phyloP scores from a whole-genome alignment of 495 filamentous ascomycete species.

The Podospora anserina region DNA sequence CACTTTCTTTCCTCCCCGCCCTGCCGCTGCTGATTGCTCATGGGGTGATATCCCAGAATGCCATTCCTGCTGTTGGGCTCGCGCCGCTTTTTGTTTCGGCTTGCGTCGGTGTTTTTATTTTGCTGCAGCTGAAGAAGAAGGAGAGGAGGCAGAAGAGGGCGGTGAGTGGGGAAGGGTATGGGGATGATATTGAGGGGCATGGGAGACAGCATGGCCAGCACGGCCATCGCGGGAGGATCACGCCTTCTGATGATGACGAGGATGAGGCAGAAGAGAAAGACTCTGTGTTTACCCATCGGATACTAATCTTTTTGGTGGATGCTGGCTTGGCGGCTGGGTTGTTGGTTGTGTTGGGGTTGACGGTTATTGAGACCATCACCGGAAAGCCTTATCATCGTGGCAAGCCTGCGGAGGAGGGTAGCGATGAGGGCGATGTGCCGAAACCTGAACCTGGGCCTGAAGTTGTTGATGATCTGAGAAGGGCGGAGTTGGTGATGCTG shows the following conservation, averaged over 20 bases:
- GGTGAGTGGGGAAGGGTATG: constrained; percentile 3
- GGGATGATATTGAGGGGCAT: constrained; percentile 10
- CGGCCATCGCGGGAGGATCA: constrained; percentile 10
- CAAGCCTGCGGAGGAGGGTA: neutral
- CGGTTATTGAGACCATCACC: constrained; percentile 31
- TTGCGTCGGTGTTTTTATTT: constrained; percentile 27
- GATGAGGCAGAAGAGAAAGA: constrained; percentile 15
- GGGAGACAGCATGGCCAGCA: constrained; percentile 1
- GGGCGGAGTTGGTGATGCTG: constrained; percentile 36
- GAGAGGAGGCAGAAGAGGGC: constrained; percentile 9
- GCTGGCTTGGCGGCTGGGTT: constrained; percentile 33
- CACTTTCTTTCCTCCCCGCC: constrained; percentile 51
- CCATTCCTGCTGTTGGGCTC: constrained; percentile 41
- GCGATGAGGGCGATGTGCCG: neutral
- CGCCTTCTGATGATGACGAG: constrained; percentile 3
- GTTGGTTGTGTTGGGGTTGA: constrained; percentile 40
- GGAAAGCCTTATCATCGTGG: neutral
- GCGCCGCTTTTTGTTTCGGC: constrained; percentile 41
- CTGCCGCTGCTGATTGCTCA: constrained; percentile 47
- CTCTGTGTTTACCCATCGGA: constrained; percentile 29
- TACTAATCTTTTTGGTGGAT: constrained; percentile 41
- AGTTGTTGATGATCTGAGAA: neutral
- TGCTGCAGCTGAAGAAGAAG: constrained; percentile 10
- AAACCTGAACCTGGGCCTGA: neutral
- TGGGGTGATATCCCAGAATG: constrained; percentile 37